phyloP scores from a whole-genome alignment of 495 filamentous ascomycete genomes.

The Xylona heveae region DNA sequence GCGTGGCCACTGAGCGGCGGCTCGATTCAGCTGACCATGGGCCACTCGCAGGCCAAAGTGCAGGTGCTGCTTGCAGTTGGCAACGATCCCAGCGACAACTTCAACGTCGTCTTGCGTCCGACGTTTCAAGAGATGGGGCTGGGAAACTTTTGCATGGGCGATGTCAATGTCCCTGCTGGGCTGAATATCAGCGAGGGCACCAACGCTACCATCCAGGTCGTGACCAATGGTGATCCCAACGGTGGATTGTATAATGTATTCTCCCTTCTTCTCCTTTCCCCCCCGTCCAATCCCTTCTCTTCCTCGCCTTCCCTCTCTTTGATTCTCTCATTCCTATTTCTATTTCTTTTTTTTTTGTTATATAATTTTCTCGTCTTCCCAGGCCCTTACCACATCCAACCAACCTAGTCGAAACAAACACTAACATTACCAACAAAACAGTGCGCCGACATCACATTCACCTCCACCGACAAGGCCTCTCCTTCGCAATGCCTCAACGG shows the following conservation, averaged over 20 bases:
- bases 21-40: slow-evolving; percentile 29
- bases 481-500: slow-evolving; percentile 27
- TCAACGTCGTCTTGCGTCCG: slow-evolving; percentile 28
- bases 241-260: slow-evolving; percentile 34
- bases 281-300: background rate
- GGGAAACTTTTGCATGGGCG: slow-evolving; percentile 33
- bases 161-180: slow-evolving; percentile 15
- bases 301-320: background rate
- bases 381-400: too few species aligned
- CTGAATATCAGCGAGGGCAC: slow-evolving; percentile 24
- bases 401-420: too few species aligned
- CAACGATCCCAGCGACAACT: slow-evolving; percentile 25
- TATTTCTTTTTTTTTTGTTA: background rate
- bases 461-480: slow-evolving; percentile 11
- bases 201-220: slow-evolving; percentile 43
- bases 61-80: slow-evolving; percentile 35
- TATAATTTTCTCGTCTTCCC: too few species aligned
- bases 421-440: too few species aligned
- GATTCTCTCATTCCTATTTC: background rate
- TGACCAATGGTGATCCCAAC: slow-evolving; percentile 26
- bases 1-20: slow-evolving; percentile 25
- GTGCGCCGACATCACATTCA: slow-evolving; percentile 44
- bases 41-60: slow-evolving; percentile 30
- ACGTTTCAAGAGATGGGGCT: slow-evolving; percentile 28
- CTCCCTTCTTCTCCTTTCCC: background rate